These are phyloP conservation scores for Talaromyces proteolyticus DNA, from an alignment of 495 filamentous ascomycete genomes.

Conservation along the genomic window DNA sequence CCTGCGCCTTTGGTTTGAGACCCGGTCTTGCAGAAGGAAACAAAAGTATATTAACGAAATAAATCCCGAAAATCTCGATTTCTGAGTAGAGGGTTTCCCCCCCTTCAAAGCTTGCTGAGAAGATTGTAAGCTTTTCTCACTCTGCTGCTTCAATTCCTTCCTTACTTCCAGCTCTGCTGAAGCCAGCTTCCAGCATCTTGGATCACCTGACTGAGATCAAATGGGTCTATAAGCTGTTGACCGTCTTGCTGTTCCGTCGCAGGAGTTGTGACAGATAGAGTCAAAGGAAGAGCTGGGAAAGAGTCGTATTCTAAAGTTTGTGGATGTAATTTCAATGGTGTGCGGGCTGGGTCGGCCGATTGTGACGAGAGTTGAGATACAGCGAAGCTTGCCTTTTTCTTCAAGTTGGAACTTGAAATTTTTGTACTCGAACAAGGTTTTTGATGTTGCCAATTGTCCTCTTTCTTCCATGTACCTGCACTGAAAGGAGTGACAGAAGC, in stretches of 20 bases:
- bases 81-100: neutral
- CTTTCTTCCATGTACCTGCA: slow-evolving; percentile 38
- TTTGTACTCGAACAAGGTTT: slow-evolving; percentile 6
- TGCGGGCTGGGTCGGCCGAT: slow-evolving; percentile 2
- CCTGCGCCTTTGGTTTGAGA: too few relatives aligned
- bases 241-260: slow-evolving; percentile 34
- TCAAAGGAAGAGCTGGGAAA: slow-evolving; percentile 20
- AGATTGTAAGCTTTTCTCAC: slow-evolving; percentile 9
- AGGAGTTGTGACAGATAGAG: slow-evolving; percentile 25
- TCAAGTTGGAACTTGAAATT: slow-evolving; percentile 8
- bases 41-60: neutral
- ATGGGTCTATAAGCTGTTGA: slow-evolving; percentile 27
- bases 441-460: slow-evolving; percentile 2
- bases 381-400: slow-evolving; percentile 8
- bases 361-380: slow-evolving; percentile 3
- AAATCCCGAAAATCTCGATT: neutral
- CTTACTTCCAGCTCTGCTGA: slow-evolving; percentile 35
- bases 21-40: neutral
- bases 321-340: slow-evolving; percentile 7
- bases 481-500: slow-evolving; percentile 43
- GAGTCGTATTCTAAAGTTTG: slow-evolving; percentile 4
- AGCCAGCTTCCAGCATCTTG: slow-evolving; percentile 41
- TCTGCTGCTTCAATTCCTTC: slow-evolving; percentile 17
- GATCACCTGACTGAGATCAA: slow-evolving; percentile 37
- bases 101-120: neutral